Percentiles rank a stretch among this genome's conserved stretches.
phyloP scores from a whole-genome alignment of 495 filamentous ascomycete species.

The Wilcoxina mikolae region DNA sequence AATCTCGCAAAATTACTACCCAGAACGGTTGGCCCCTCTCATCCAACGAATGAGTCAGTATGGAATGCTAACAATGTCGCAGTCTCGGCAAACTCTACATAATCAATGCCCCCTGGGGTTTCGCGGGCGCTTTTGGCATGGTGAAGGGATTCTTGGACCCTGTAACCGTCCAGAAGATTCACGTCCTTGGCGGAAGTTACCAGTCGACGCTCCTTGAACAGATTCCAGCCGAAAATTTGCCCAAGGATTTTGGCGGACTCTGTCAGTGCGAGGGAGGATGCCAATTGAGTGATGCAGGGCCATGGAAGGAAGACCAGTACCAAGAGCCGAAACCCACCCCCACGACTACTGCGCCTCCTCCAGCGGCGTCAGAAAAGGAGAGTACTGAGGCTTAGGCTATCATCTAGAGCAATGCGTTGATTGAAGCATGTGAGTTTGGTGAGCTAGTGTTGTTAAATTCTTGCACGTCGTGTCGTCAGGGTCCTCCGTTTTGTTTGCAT shows the following conservation, averaged over 20 bases:
- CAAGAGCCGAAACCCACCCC: conserved; percentile 7
- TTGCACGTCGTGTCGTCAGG: too few relatives aligned
- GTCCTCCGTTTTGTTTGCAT: too few relatives aligned
- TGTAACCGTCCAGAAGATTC: conserved; percentile 75
- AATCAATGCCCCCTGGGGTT: conserved; percentile 95
- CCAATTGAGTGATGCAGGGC: conserved; percentile 72
- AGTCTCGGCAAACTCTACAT: conserved; percentile 37
- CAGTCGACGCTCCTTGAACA: conserved; percentile 69
- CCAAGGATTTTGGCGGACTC: conserved; percentile 66
- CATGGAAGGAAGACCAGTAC: conserved; percentile 71
- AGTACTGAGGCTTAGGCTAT: too few relatives aligned
- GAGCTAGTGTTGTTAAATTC: too few relatives aligned
- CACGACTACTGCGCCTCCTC: conserved; percentile 5
- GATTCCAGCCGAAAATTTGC: conserved; percentile 81
- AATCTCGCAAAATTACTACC: conserved; percentile 90
- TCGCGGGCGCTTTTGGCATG: conserved; percentile 63
- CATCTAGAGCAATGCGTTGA: too few relatives aligned
- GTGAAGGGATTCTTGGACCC: conserved; percentile 89
- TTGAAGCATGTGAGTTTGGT: too few relatives aligned
- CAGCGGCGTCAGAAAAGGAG: background rate
- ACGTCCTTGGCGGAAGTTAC: conserved; percentile 67
- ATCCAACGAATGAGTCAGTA: background rate
- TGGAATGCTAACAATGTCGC: background rate
- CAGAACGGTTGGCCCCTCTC: conserved; percentile 45
- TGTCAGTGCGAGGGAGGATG: conserved; percentile 79